phyloP scores from a whole-genome alignment of 495 filamentous ascomycete genomes.

The Aspergillus nanangensis region DNA sequence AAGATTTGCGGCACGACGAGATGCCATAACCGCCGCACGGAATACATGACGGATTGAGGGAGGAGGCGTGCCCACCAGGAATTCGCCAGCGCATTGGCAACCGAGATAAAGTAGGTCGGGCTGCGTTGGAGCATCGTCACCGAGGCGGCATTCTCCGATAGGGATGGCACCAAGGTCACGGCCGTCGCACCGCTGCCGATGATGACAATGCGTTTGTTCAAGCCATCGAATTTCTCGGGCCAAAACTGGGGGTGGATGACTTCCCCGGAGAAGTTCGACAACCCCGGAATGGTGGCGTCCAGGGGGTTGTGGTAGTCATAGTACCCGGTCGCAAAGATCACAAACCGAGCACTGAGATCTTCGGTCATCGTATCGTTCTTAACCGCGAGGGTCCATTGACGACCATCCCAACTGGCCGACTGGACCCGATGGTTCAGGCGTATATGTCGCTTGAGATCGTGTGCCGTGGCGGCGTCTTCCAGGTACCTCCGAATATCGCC shows the following conservation, averaged over 20 bases:
- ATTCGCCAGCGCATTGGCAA: conserved; percentile 24
- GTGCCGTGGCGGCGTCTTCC: conserved; percentile 40
- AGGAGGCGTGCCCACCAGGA: conserved; percentile 24
- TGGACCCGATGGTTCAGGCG: background rate
- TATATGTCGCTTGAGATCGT: conserved; percentile 55
- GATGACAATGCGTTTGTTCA: conserved; percentile 39
- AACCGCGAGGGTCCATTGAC: background rate
- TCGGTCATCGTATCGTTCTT: background rate
- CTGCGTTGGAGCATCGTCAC: conserved; percentile 46
- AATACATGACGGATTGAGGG: conserved; percentile 17
- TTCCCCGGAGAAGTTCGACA: conserved; percentile 21
- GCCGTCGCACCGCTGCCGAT: conserved; percentile 47
- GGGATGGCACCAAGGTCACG: conserved; percentile 31
- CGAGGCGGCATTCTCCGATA: conserved; percentile 23
- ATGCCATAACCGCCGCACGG: background rate
- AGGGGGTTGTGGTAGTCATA: conserved; percentile 47
- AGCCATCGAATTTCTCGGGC: conserved; percentile 33
- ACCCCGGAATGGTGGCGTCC: conserved; percentile 28
- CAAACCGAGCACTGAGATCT: conserved; percentile 1
- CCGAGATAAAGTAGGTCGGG: conserved; percentile 47
- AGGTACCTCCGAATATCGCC: conserved; percentile 52
- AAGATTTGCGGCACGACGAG: no score
- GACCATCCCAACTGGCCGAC: background rate
- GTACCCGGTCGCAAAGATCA: conserved; percentile 10
- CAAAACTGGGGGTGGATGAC: conserved; percentile 40